Percentiles rank a stretch among this genome's conserved stretches.
phyloP scores from a whole-genome alignment of 352 stramenopile genomes.

The Globisporangium alternatum region DNA sequence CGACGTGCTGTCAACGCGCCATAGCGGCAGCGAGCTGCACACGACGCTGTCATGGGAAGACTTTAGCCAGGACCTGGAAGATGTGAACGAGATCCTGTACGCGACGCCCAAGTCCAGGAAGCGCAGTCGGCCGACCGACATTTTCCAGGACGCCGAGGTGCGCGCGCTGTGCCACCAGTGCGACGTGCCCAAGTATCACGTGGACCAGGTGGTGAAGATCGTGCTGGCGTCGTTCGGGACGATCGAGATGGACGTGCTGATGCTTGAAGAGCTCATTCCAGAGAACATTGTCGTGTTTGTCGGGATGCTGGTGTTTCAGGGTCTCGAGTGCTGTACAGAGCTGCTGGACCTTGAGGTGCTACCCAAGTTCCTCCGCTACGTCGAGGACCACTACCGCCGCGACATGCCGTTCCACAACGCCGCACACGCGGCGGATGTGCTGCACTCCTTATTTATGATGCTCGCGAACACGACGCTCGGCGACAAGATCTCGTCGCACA shows the following conservation, averaged over 20 bases:
- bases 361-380: slow-evolving; percentile 47
- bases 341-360: slow-evolving; percentile 56
- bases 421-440: slow-evolving; percentile 73
- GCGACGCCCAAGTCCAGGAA: slow-evolving; percentile 46
- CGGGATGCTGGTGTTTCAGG: slow-evolving; percentile 69
- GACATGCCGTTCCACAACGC: slow-evolving; percentile 83
- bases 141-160: slow-evolving; percentile 50
- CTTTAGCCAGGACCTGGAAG: slow-evolving; percentile 22
- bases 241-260: slow-evolving; percentile 62
- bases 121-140: slow-evolving; percentile 35
- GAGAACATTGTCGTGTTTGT: slow-evolving; percentile 66
- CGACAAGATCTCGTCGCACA: slow-evolving; percentile 52
- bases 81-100: slow-evolving; percentile 47
- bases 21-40: slow-evolving; percentile 41
- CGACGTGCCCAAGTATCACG: slow-evolving; percentile 36
- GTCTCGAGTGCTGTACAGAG: slow-evolving; percentile 49
- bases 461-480: slow-evolving; percentile 52
- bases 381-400: slow-evolving; percentile 60
- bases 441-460: slow-evolving; percentile 77
- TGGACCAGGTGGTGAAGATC: slow-evolving; percentile 48
- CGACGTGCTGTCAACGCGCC: slow-evolving; percentile 37
- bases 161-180: slow-evolving; percentile 48
- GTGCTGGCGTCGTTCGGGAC: slow-evolving; percentile 59
- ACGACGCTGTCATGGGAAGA: slow-evolving; percentile 51
- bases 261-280: slow-evolving; percentile 61